These are phyloP conservation scores for Kingdonia uniflora DNA, from an alignment of 164 flowering plant species.

Conservation along the genomic window DNA sequence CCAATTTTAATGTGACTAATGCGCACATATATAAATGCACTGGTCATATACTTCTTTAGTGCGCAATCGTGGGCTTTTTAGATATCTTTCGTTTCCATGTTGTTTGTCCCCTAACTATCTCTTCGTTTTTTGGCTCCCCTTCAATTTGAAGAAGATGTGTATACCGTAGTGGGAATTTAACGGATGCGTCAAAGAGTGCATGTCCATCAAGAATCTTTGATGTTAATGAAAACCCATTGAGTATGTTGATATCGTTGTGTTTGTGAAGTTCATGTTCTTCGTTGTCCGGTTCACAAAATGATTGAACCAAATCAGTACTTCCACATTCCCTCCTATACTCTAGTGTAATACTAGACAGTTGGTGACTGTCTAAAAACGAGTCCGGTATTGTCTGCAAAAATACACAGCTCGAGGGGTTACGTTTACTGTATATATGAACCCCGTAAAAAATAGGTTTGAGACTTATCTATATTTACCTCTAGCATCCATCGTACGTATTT, in stretches of 20 bases:
- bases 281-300: constrained; percentile 44
- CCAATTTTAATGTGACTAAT: no score
- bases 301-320: constrained; percentile 45
- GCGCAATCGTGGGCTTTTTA: constrained; percentile 3
- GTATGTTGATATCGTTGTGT: constrained; percentile 2
- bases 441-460: background rate
- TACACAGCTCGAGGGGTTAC: background rate
- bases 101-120: constrained; percentile 53
- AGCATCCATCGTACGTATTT: constrained; percentile 62
- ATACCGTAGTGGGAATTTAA: constrained; percentile 18
- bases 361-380: constrained; percentile 28
- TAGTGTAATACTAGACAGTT: constrained; percentile 37
- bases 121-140: constrained; percentile 34
- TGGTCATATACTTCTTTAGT: no score
- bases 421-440: background rate
- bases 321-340: constrained; percentile 66
- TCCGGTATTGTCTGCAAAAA: constrained; percentile 45
- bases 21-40: no score
- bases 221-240: constrained; percentile 21
- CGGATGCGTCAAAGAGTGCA: constrained; percentile 10
- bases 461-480: constrained; percentile 27
- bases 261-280: constrained; percentile 13
- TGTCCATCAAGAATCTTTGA: constrained; percentile 24
- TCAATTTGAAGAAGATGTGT: constrained; percentile 45
- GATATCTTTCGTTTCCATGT: constrained; percentile 35